Conservation (phyloP, 257 asterid genomes). For the Fraxinus quadrangulata region DNA sequence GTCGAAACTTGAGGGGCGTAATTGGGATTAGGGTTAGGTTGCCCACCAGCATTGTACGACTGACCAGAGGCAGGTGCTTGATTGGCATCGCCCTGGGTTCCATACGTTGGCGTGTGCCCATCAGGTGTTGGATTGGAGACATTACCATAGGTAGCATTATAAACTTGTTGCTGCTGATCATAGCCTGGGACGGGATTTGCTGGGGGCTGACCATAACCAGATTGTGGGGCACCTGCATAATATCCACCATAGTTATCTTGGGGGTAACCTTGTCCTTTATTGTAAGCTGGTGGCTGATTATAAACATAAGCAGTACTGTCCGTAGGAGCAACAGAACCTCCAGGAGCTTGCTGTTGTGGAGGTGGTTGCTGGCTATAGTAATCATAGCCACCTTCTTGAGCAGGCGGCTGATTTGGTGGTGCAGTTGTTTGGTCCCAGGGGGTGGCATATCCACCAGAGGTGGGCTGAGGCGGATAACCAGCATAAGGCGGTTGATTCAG, state of each 20-base stretch:
- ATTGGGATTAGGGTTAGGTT: not conserved
- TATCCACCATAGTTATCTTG: slow-evolving; percentile 83
- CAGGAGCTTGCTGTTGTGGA: slow-evolving; percentile 46
- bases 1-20: not conserved
- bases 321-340: slow-evolving; percentile 47
- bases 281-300: slow-evolving; percentile 58
- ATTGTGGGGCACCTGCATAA: slow-evolving; percentile 52
- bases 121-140: slow-evolving; percentile 46
- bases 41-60: slow-evolving; percentile 58
- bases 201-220: slow-evolving; percentile 60
- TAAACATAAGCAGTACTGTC: slow-evolving; percentile 68
- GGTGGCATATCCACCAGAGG: slow-evolving; percentile 67
- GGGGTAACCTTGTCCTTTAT: slow-evolving; percentile 72
- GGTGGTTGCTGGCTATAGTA: slow-evolving; percentile 78
- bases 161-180: slow-evolving; percentile 83
- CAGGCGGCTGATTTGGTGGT: slow-evolving; percentile 52
- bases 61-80: slow-evolving; percentile 68
- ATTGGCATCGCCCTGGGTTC: slow-evolving; percentile 63
- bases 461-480: slow-evolving; percentile 69
- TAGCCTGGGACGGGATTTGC: slow-evolving; percentile 52
- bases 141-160: slow-evolving; percentile 46
- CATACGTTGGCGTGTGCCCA: slow-evolving; percentile 55
- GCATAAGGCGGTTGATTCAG: slow-evolving; percentile 60
- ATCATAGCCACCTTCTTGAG: slow-evolving; percentile 72
- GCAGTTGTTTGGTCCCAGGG: slow-evolving; percentile 82